Conservation (phyloP, 768 basidiomycete genomes). For the Auricularia auricula-judae region DNA sequence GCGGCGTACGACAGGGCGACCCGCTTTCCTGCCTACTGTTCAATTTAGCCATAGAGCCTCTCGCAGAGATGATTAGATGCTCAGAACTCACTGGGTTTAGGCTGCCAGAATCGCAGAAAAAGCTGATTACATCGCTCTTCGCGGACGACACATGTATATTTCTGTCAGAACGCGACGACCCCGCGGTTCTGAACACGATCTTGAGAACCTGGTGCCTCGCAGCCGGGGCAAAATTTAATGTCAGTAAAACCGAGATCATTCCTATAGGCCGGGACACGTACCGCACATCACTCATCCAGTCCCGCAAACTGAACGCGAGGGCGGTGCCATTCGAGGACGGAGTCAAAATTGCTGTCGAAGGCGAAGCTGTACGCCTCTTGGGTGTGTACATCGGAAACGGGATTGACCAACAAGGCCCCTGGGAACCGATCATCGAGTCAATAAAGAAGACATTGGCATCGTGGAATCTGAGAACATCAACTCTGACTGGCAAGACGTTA, state of each 20-base stretch:
- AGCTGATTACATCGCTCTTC: conserved; percentile 16
- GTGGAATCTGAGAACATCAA: conserved; percentile 1
- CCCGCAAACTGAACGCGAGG: background rate
- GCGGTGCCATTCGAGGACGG: background rate
- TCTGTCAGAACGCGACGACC: conserved; percentile 20
- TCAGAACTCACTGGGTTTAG: conserved; percentile 11
- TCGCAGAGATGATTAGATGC: conserved; percentile 22
- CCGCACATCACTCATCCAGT: conserved; percentile 8
- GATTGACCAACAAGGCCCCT: background rate
- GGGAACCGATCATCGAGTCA: conserved; percentile 4
- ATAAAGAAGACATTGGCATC: background rate
- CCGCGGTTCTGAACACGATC: conserved; percentile 14
- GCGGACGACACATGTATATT: conserved; percentile 31
- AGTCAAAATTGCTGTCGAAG: background rate
- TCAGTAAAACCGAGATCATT: conserved; percentile 27
- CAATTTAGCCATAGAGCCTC: conserved; percentile 31
- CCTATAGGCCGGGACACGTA: conserved; percentile 19
- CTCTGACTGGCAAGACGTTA: background rate
- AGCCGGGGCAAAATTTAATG: conserved; percentile 31
- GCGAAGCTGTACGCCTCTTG: conserved; percentile 5
- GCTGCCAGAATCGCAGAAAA: conserved; percentile 7
- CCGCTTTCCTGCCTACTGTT: conserved; percentile 30
- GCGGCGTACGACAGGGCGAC: conserved; percentile 29
- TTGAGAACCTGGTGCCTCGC: conserved; percentile 29
- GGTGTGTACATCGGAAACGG: conserved; percentile 7